These are phyloP conservation scores for Acacia confusa DNA, from an alignment of 306 rosid species.

Conservation along the genomic window DNA sequence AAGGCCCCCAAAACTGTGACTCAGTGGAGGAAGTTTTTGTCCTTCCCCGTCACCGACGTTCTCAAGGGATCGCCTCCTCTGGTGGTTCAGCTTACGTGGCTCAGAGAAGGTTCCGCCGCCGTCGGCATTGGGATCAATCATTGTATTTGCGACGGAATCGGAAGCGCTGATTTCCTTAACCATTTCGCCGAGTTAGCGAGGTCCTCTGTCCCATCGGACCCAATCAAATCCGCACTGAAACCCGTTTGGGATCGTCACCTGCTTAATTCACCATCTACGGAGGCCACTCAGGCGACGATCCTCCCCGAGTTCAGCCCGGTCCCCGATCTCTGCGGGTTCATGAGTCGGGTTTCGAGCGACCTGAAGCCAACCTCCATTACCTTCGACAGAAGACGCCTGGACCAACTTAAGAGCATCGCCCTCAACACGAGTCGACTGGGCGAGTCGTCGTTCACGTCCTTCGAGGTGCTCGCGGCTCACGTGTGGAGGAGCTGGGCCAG, in stretches of 20 bases:
- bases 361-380: constrained; percentile 58
- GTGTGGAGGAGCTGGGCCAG: constrained; percentile 94
- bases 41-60: constrained; percentile 61
- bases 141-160: constrained; percentile 76
- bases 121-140: constrained; percentile 78
- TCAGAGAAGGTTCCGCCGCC: constrained; percentile 69
- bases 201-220: neutral
- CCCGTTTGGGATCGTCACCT: constrained; percentile 85
- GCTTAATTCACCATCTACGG: constrained; percentile 15
- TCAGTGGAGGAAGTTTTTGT: constrained; percentile 67
- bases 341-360: constrained; percentile 52
- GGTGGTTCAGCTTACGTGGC: constrained; percentile 78
- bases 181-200: constrained; percentile 52
- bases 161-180: constrained; percentile 72
- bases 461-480: constrained; percentile 78
- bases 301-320: constrained; percentile 59
- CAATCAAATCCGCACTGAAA: constrained; percentile 25
- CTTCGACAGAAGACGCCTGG: constrained; percentile 38
- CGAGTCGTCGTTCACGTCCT: constrained; percentile 45
- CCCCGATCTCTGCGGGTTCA: constrained; percentile 67
- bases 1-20: constrained; percentile 55
- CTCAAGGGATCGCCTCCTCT: constrained; percentile 74
- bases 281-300: too few relatives aligned
- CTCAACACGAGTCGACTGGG: constrained; percentile 28
- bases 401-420: constrained; percentile 45